Percentiles rank a stretch among this genome's conserved stretches.
phyloP scores from a whole-genome alignment of 495 filamentous ascomycete species.

The Clohesyomyces aquaticus region DNA sequence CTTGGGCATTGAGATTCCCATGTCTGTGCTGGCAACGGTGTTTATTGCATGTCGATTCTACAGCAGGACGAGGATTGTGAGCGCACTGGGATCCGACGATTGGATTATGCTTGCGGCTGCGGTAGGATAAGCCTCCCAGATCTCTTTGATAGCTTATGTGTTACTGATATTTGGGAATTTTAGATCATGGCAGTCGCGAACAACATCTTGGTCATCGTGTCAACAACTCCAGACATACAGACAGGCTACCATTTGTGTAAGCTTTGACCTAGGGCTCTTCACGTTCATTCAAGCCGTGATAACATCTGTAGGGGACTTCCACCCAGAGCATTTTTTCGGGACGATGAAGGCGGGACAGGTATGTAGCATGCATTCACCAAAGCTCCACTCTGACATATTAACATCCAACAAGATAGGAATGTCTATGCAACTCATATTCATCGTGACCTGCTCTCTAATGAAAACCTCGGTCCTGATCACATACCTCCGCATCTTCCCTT shows the following conservation, averaged over 20 bases:
- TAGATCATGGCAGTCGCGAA: background rate
- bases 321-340: background rate
- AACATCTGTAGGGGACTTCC: background rate
- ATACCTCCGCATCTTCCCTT: slow-evolving; percentile 4
- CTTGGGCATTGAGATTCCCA: too few relatives aligned
- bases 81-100: too few relatives aligned
- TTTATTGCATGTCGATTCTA: too few relatives aligned
- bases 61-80: too few relatives aligned
- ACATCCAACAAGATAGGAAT: background rate
- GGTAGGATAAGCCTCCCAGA: too few relatives aligned
- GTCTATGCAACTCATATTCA: background rate
- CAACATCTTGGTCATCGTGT: background rate
- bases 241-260: slow-evolving; percentile 1
- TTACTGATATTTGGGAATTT: background rate
- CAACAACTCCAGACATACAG: background rate
- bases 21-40: too few relatives aligned
- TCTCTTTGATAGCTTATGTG: background rate
- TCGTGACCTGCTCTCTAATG: background rate
- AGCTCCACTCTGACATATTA: background rate
- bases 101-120: too few relatives aligned
- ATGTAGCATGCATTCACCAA: background rate
- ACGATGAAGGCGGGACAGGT: background rate
- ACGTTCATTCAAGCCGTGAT: background rate
- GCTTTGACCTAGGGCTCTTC: background rate
- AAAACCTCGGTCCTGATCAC: background rate